These are phyloP conservation scores for Amphicarpaea edgeworthii DNA, from an alignment of 306 rosid genomes.

Conservation along the genomic window DNA sequence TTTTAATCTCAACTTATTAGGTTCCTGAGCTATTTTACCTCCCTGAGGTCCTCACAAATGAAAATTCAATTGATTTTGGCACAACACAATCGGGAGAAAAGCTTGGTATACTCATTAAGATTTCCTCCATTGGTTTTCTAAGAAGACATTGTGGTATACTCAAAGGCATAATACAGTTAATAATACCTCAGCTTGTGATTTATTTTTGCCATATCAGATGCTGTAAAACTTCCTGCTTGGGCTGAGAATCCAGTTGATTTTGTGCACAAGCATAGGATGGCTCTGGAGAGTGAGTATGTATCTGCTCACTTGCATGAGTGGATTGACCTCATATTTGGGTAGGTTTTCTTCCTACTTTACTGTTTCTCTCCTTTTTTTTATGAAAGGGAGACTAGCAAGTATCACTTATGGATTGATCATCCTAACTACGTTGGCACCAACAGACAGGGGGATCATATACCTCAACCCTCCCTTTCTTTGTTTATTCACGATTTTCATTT, in stretches of 20 bases:
- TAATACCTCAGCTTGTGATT: conserved; percentile 47
- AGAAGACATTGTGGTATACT: conserved; percentile 30
- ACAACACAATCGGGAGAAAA: conserved; percentile 88
- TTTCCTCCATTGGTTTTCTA: conserved; percentile 41
- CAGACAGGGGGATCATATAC: no score
- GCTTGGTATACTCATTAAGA: conserved; percentile 71
- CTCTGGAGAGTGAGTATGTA: conserved; percentile 94
- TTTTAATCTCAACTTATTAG: conserved; percentile 50
- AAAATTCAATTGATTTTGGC: conserved; percentile 94
- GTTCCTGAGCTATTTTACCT: conserved; percentile 98
- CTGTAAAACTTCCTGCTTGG: conserved; percentile 93
- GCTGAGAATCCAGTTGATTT: conserved; percentile 93
- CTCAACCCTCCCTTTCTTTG: no score
- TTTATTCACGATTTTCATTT: conserved; percentile 30
- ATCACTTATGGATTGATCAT: no score
- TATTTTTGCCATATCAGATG: conserved; percentile 58
- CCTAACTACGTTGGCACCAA: no score
- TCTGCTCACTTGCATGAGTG: conserved; percentile 97
- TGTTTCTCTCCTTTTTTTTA: conserved; percentile 21
- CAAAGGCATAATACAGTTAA: conserved; percentile 36
- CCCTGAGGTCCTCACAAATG: conserved; percentile 94
- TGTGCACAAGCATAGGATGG: conserved; percentile 94
- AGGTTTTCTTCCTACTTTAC: conserved; percentile 36
- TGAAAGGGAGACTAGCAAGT: no score
- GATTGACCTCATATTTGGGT: conserved; percentile 99